Base-by-base conservation (phyloP, 2,329 filamentous ascomycete species). In the Pseudogymnoascus sp. region DNA sequence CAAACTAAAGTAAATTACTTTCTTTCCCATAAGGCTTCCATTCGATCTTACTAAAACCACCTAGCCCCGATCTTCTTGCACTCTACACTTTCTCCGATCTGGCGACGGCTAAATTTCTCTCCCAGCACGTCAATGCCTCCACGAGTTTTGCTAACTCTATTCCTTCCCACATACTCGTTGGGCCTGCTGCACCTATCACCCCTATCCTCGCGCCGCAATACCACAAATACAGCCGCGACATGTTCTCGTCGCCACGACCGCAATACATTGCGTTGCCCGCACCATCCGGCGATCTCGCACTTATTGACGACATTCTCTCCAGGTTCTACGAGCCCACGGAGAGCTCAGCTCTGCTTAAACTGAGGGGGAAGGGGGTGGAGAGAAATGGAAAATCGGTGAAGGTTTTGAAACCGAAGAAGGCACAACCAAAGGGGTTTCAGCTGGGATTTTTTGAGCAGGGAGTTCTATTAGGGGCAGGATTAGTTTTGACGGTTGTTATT, bases 51-150 rank as follows among this genome's bases (percentile, higher is more conserved):
- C 39, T 43, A 43, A 43, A 2, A 6, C 6, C 11, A 5, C 6
- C 2, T 25, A 43, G 39, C 20, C 14, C 20, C 9, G 20, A 43
- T 25, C 20, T 60, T 14, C 61, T 66, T 39, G 79, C 79, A 18
- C 74, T 77, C 2, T 85, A 83, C 65, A 73, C 81, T 63, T 86
- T 84, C 67, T 77, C 78, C 60, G 76, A 70, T 18, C 77, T 76
- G 0, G 74, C 77, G 50, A 76, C 72, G 0, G 76, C 76, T 1
- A 70, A 66, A 0, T 79, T 78, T 59, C 69, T 79, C 2, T 75
- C 71, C 0, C 67, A 73, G 28, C 68, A 72, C 12, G 11, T 5
- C 76, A 79, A 58, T 32, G 30, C 18, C 64, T 64, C 37, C 38
- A 62, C 4, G 57, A 62, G 18, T 60, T 60, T 34, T 65, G 64